Evolutionary conservation across 106 monocot species (phyloP), one percentile per base, ranked within the genome.

Genomic region (Amphibolis antarctica): DNA sequence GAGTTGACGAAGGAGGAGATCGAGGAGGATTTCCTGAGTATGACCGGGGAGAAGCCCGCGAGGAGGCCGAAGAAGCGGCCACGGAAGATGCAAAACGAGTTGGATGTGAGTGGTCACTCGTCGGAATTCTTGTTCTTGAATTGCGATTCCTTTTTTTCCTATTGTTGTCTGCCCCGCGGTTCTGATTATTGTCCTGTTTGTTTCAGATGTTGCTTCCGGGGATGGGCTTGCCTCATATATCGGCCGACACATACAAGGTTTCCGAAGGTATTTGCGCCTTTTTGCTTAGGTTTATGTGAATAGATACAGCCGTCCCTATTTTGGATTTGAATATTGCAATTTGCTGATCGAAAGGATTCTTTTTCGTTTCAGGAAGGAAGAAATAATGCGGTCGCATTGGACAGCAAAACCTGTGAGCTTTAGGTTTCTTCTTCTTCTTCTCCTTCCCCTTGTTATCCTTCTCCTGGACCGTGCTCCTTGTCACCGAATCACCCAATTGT

Each of bases 31-130:
- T 65, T n/a, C 9, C 7, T 51, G 24, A 18, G 12, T 10, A 65
- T 65, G 14, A 18, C 30, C 18, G 26, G 29, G 14, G 27, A 0
- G 23, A 48, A 28, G 27, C 65, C 65, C 3, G 9, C 51, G 19
- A 49, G 21, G 50, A 65, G 12, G 46, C 64, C 46, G 18, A 65
- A 51, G 65, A 65, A 51, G 65, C 27, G 65, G 65, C 25, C 29
- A 12, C 65, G 13, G 25, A 49, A 28, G 28, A 25, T 48, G 15
- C 65, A 51, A 10, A 65, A 19, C 47, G 5, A 28, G 6, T 20
- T 65, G 65, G 52, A 65, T 30, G 65, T 65, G 15, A 48, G 29
- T 46, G 14, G 19, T 42, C 14, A 1, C 7, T 63, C 46, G 36
- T 53, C 53, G 19, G 22, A 53, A 53, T 44, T 43, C 28, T 20